Evolutionary conservation across 495 filamentous ascomycete species (phyloP).

Genomic region (Penicillium cataractarum): DNA sequence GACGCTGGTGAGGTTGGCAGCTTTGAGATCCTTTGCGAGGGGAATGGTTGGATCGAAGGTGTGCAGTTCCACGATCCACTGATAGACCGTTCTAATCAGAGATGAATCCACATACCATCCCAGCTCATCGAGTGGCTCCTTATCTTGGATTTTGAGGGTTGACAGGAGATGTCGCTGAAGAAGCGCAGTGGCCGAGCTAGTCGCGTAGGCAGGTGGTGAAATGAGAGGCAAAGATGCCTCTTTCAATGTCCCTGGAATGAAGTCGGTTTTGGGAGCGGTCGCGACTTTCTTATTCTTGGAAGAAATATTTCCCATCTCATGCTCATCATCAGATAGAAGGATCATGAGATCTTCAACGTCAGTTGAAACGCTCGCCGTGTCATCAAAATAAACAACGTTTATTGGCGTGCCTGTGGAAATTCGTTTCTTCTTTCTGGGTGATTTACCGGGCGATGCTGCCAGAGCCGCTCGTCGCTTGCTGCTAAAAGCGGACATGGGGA

Average conservation of each 20-base stretch:
- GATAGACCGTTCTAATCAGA: constrained; percentile 72
- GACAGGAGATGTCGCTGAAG: constrained; percentile 65
- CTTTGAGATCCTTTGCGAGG: constrained; percentile 75
- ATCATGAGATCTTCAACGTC: constrained; percentile 30
- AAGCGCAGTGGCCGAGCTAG: constrained; percentile 58
- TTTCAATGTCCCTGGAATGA: constrained; percentile 66
- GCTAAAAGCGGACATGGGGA: constrained; percentile 56
- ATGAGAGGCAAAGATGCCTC: constrained; percentile 59
- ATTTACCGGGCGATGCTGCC: constrained; percentile 15
- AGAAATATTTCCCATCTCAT: background rate
- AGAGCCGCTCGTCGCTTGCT: constrained; percentile 34
- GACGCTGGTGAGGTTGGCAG: constrained; percentile 61
- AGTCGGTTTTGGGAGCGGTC: constrained; percentile 54
- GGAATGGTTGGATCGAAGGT: constrained; percentile 73
- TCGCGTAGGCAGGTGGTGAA: constrained; percentile 70
- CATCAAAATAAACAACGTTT: constrained; percentile 13
- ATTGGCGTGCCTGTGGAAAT: background rate
- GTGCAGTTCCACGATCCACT: constrained; percentile 93
- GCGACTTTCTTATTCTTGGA: background rate
- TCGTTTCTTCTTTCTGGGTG: constrained; percentile 8
- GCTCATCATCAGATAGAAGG: constrained; percentile 25
- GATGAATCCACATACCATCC: constrained; percentile 81
- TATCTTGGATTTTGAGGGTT: constrained; percentile 65
- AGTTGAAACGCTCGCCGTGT: constrained; percentile 23
- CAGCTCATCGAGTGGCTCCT: constrained; percentile 65